A percentile compares a stretch with the other conserved stretches of the same genome.
phyloP scores from a whole-genome alignment of 345 rosid genomes.

The Citrus cavaleriei region DNA sequence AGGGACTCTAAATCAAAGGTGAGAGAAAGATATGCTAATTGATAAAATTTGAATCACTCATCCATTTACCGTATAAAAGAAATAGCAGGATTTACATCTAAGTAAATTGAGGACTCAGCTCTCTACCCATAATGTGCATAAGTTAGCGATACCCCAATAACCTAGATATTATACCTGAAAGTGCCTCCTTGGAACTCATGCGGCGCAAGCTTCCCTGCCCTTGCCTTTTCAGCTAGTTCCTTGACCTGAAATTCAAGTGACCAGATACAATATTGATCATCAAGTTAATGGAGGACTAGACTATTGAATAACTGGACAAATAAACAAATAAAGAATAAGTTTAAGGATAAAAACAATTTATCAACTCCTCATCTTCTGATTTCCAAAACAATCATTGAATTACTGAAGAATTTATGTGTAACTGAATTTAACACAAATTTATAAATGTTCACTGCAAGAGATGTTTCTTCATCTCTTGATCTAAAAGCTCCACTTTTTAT shows the following conservation, averaged over 20 bases:
- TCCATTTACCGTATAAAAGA: background rate
- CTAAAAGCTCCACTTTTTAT: background rate
- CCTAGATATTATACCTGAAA: constrained; percentile 52
- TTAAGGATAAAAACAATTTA: background rate
- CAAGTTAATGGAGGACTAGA: background rate
- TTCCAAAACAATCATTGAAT: background rate
- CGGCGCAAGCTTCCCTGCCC: constrained; percentile 87
- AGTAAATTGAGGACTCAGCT: background rate
- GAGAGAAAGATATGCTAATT: background rate
- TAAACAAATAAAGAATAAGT: background rate
- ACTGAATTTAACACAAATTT: background rate
- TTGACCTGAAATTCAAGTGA: constrained; percentile 53
- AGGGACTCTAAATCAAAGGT: background rate
- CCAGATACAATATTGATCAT: background rate
- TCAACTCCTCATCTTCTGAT: background rate
- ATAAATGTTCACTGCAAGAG: background rate
- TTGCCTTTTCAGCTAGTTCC: constrained; percentile 92
- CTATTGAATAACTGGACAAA: background rate
- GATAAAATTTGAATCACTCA: background rate
- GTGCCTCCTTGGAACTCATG: constrained; percentile 97
- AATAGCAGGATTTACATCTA: background rate
- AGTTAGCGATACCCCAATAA: background rate
- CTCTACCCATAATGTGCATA: background rate
- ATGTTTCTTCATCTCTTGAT: background rate
- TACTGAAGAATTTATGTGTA: background rate